Conservation (phyloP, 805 yeast species). For the Candida alai region DNA sequence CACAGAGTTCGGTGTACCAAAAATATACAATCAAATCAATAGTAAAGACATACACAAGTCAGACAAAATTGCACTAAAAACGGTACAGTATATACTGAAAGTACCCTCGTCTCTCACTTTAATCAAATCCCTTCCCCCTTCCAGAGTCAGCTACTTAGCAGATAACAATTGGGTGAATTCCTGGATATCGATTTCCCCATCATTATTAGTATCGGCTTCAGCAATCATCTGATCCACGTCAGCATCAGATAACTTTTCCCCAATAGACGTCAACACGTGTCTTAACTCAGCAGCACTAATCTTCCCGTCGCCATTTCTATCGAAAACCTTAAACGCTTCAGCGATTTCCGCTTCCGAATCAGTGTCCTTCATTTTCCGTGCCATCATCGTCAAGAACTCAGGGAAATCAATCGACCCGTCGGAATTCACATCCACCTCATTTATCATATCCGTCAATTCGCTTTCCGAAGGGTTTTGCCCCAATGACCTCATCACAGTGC, state of each 20-base stretch:
- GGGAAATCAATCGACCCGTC: slow-evolving; percentile 66
- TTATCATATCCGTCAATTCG: slow-evolving; percentile 94
- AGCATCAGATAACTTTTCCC: slow-evolving; percentile 93
- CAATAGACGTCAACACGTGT: slow-evolving; percentile 95
- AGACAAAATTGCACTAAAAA: too few relatives aligned
- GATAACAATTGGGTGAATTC: slow-evolving; percentile 90
- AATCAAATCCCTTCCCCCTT: too few relatives aligned
- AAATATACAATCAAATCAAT: too few relatives aligned
- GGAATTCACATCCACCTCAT: slow-evolving; percentile 94
- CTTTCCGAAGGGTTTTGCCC: slow-evolving; percentile 97
- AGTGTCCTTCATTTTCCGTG: slow-evolving; percentile 83
- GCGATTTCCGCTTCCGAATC: slow-evolving; percentile 96
- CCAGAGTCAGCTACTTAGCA: slow-evolving; percentile 61
- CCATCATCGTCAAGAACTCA: slow-evolving; percentile 44
- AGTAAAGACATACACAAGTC: too few relatives aligned
- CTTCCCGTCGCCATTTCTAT: slow-evolving; percentile 93
- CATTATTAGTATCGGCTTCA: slow-evolving; percentile 93
- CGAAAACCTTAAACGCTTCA: slow-evolving; percentile 98
- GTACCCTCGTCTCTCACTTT: too few relatives aligned
- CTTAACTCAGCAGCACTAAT: slow-evolving; percentile 95
- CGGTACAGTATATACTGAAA: too few relatives aligned
- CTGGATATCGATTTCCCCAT: slow-evolving; percentile 95
- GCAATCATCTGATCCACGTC: slow-evolving; percentile 97
- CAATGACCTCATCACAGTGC: slow-evolving; percentile 98
- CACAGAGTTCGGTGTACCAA: too few relatives aligned